A percentile compares a stretch with the other conserved stretches of the same genome.
These are phyloP conservation scores for Leishmania mexicana DNA, from an alignment of 208 protist species.

Conservation along the genomic window DNA sequence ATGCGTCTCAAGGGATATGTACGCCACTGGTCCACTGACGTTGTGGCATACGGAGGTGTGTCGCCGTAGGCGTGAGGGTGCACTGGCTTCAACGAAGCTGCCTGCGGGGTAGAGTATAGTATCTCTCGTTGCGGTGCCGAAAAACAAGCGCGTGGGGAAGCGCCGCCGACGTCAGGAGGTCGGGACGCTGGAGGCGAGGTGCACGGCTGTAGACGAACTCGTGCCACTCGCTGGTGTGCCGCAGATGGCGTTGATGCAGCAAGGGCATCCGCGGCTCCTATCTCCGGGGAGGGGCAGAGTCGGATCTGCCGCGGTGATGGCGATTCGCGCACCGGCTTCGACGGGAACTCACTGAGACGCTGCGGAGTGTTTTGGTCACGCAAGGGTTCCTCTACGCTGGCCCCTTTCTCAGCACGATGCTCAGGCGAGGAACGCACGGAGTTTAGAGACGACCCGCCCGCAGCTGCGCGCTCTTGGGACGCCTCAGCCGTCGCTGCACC, in stretches of 20 bases:
- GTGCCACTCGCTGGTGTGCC: neutral
- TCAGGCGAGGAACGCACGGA: neutral
- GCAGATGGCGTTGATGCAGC: neutral
- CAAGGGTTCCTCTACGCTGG: neutral
- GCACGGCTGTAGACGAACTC: slow-evolving; percentile 3
- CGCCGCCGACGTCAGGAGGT: neutral
- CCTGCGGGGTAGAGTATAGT: neutral
- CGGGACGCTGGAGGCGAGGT: slow-evolving; percentile 4
- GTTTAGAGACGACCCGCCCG: neutral
- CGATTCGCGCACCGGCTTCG: neutral
- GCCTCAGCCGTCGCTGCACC: neutral
- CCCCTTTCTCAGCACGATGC: neutral
- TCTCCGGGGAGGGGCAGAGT: neutral
- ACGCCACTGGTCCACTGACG: neutral
- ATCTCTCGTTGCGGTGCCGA: neutral
- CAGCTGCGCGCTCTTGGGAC: slow-evolving; percentile 4
- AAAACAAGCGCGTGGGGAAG: neutral
- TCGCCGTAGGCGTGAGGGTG: neutral
- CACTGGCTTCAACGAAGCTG: neutral
- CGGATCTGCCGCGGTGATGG: neutral
- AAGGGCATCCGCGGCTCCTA: neutral
- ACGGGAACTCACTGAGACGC: neutral
- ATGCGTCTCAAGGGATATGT: neutral
- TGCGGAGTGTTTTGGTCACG: neutral
- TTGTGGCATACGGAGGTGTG: neutral